Base-by-base conservation (phyloP, 169 alveolate species). In the Theileria orientalis region DNA sequence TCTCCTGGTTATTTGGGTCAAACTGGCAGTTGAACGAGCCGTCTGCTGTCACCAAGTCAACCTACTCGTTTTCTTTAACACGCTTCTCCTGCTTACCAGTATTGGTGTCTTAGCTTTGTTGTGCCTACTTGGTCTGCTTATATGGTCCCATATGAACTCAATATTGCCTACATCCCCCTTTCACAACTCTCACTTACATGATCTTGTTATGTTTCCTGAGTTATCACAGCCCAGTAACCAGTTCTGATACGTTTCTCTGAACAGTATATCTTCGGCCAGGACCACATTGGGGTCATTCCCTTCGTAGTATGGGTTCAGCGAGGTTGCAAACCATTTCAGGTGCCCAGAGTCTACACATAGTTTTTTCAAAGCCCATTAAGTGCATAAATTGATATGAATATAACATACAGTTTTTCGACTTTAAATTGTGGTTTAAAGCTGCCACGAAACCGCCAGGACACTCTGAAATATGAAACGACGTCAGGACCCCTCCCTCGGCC, bases 381-480 rank as follows among this genome's bases (percentile, higher is more conserved):
- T 16, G 44, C 19, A 57, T 29, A 57, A 57, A 5, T 30, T 29
- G 11, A 16, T 40, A 2, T 61, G 32, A 37, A 40, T 61, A 19
- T 37, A 56, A 68, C 41, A 63, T 47, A 69, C 87, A 79, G 64
- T 87, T 87, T 52, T 40, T 66, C 27, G 63, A 68, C 47, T 87
- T 77, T 19, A 87, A 27, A 32, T 76, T 67, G 46, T 87, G 93
- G 41, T 87, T 87, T 42, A 87, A 54, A 13, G 93, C 91, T n/a
- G 93, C 78, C 41, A 87, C 85, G 54, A 87, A 87, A 6, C 84
- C 92, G 11, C 93, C 93, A 0, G 93, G 93, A 72, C 93, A 87
- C 42, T 87, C 93, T n/a, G 92, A 84, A 23, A 87, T 40, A 68
- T 87, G 93, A 19, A 82, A 72, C 5, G 89, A 82, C 11, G 73